Percentiles rank a stretch among this genome's conserved stretches.
phyloP scores from a whole-genome alignment of 2,329 filamentous ascomycete species.

The Claviceps sp. region DNA sequence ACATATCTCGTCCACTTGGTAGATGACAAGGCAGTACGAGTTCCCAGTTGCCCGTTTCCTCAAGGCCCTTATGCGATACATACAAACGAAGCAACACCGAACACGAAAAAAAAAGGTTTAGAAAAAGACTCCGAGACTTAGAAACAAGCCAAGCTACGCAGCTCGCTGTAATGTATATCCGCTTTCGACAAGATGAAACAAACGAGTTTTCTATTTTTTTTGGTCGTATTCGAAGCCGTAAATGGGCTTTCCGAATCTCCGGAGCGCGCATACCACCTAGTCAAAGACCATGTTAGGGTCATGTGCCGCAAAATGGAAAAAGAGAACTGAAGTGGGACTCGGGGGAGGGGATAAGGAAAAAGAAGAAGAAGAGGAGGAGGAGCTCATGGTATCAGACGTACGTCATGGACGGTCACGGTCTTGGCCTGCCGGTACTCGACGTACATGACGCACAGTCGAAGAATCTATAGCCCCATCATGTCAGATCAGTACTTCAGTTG shows the following conservation, averaged over 20 bases:
- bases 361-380: too few species aligned
- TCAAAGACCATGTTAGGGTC: neutral
- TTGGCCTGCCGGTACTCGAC: conserved; percentile 42
- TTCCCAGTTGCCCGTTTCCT: too few species aligned
- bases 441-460: conserved; percentile 34
- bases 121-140: too few species aligned
- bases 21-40: too few species aligned
- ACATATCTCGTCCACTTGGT: too few species aligned
- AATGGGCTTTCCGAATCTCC: conserved; percentile 35
- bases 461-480: conserved; percentile 27
- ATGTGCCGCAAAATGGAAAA: neutral
- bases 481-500: neutral
- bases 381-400: conserved; percentile 19
- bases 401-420: conserved; percentile 50
- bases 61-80: too few species aligned
- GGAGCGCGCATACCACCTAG: conserved; percentile 41
- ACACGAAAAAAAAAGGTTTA: neutral
- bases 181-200: neutral
- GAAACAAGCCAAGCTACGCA: neutral
- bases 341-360: neutral
- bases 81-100: neutral
- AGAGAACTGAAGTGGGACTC: neutral
- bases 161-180: neutral
- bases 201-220: neutral
- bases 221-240: conserved; percentile 40